These are phyloP conservation scores for Asterionellopsis glacialis DNA, from an alignment of 108 stramenopile genomes.

Conservation along the genomic window DNA sequence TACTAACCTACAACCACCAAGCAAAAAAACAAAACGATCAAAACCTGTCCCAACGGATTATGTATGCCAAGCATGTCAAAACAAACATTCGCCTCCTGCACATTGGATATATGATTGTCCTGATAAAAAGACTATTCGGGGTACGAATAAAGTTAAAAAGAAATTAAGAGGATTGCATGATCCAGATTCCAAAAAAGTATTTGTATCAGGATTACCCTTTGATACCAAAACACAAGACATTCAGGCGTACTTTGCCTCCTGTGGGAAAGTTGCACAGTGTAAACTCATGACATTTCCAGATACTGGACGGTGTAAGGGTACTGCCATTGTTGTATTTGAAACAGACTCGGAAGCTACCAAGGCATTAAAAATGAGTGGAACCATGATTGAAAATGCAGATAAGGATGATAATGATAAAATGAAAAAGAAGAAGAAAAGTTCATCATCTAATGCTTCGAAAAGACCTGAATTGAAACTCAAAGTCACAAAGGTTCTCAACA, in stretches of 20 bases:
- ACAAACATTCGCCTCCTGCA: constrained; percentile 37
- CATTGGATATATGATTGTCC: constrained; percentile 94
- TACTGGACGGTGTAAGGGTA: constrained; percentile 80
- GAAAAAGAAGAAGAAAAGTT: constrained; percentile 21
- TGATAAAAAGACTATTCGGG: constrained; percentile 53
- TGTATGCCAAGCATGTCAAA: constrained; percentile 78
- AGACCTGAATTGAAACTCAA: constrained; percentile 64
- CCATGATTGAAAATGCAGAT: constrained; percentile 23
- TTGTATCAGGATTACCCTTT: constrained; percentile 83
- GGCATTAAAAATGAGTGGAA: constrained; percentile 66
- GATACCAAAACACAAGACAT: constrained; percentile 58
- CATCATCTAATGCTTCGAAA: constrained; percentile 5
- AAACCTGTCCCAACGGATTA: constrained; percentile 83
- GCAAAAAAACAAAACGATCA: constrained; percentile 55
- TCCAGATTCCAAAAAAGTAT: constrained; percentile 70
- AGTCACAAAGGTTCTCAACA: constrained; percentile 65
- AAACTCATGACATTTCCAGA: constrained; percentile 77
- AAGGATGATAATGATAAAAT: constrained; percentile 32
- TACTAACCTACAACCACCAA: constrained; percentile 7
- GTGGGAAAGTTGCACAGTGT: constrained; percentile 54
- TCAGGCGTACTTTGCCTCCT: constrained; percentile 46
- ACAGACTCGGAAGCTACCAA: constrained; percentile 52
- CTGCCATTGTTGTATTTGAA: constrained; percentile 72
- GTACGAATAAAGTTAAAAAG: constrained; percentile 65
- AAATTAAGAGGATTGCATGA: constrained; percentile 59